Evolutionary conservation across 148 eudicot genomes (phyloP).

Genomic region (Pharnaceum exiguum): DNA sequence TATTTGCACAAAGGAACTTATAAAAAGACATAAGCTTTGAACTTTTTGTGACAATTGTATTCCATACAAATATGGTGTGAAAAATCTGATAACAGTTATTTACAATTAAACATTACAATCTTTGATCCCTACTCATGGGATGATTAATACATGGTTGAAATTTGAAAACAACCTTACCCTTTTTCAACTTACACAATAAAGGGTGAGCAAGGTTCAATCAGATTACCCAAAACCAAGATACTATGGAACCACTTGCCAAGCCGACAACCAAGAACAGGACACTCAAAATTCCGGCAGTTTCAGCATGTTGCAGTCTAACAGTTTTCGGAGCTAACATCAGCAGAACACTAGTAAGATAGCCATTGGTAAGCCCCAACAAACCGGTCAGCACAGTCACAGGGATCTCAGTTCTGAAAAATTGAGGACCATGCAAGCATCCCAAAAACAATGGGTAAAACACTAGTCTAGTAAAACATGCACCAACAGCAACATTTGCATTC

Average conservation of each 20-base stretch:
- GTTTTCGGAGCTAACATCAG: conserved; percentile 78
- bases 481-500: conserved; percentile 63
- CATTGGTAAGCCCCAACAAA: conserved; percentile 85
- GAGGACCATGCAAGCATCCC: conserved; percentile 86
- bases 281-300: conserved; percentile 65
- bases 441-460: conserved; percentile 70
- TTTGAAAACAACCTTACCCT: background rate
- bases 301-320: conserved; percentile 66
- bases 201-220: conserved; percentile 18
- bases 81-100: conserved; percentile 5
- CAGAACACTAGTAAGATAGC: conserved; percentile 76
- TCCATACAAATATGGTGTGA: background rate
- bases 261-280: conserved; percentile 77
- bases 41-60: too few species aligned
- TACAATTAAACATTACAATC: conserved; percentile 1
- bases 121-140: conserved; percentile 2
- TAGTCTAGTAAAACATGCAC: conserved; percentile 58
- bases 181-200: conserved; percentile 2
- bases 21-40: too few species aligned
- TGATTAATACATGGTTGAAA: conserved; percentile 11
- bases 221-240: conserved; percentile 92
- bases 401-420: conserved; percentile 68
- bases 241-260: conserved; percentile 76
- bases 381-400: conserved; percentile 75
- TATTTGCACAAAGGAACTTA: too few species aligned